Evolutionary conservation across 257 asterid species (phyloP).

Genomic region (Nicotiana obtusifolia): DNA sequence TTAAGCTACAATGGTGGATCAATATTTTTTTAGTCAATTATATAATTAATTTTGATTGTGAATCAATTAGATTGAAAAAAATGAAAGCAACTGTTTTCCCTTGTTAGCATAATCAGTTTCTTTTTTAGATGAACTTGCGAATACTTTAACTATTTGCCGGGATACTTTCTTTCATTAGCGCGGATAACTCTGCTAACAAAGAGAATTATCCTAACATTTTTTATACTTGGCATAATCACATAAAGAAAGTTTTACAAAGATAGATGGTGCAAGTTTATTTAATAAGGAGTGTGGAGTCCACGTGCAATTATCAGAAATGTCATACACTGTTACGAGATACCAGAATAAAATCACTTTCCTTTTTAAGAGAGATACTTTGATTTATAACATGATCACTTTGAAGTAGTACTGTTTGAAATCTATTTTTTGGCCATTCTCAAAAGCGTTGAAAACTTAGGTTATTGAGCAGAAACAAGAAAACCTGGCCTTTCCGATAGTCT

Average conservation of each 20-base stretch:
- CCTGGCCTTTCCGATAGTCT: neutral
- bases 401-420: neutral
- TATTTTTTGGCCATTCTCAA: neutral
- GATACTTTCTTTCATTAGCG: too few species aligned
- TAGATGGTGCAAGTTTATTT: neutral
- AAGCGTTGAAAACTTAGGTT: neutral
- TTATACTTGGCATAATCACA: too few species aligned
- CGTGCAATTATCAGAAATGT: neutral
- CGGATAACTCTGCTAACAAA: too few species aligned
- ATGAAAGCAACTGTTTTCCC: neutral
- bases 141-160: too few species aligned
- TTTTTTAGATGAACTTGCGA: too few species aligned
- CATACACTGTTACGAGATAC: neutral
- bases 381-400: neutral
- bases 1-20: neutral
- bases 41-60: neutral
- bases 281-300: neutral
- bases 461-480: neutral
- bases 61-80: neutral
- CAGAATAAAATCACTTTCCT: neutral
- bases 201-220: too few species aligned
- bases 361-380: neutral
- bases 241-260: neutral
- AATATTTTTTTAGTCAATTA: neutral
- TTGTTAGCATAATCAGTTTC: too few species aligned